Percentiles rank a stretch among this genome's conserved stretches.
phyloP scores from a whole-genome alignment of 2,329 filamentous ascomycete species.

The Phialophora verrucosa region DNA sequence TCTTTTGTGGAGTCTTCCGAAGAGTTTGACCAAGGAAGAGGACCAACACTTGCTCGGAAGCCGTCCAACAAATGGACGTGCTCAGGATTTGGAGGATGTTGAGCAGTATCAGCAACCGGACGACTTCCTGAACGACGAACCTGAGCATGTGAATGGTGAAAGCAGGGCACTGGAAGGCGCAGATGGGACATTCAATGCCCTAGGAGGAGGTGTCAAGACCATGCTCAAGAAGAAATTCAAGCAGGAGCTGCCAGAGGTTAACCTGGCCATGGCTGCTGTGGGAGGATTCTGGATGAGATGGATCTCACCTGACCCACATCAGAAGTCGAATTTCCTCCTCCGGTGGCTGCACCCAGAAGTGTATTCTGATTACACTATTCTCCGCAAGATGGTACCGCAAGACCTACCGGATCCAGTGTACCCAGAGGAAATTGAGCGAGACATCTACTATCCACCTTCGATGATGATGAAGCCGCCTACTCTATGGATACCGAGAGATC shows the following conservation, averaged over 20 bases:
- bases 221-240: conserved; percentile 29
- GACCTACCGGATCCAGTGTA: conserved; percentile 59
- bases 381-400: conserved; percentile 33
- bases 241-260: conserved; percentile 23
- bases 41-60: conserved; percentile 24
- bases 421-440: conserved; percentile 62
- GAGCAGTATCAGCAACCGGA: conserved; percentile 47
- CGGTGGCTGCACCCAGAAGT: conserved; percentile 35
- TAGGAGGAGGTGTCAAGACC: conserved; percentile 26
- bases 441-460: conserved; percentile 76
- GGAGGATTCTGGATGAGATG: conserved; percentile 29
- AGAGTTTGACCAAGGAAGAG: conserved; percentile 44
- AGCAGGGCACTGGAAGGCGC: conserved; percentile 30
- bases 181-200: conserved; percentile 20
- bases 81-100: conserved; percentile 42
- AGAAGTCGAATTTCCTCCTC: conserved; percentile 49
- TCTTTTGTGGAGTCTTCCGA: conserved; percentile 70
- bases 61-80: not conserved
- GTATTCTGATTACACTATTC: conserved; percentile 30
- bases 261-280: conserved; percentile 12
- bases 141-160: conserved; percentile 42
- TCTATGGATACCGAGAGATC: conserved; percentile 81
- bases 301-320: conserved; percentile 26
- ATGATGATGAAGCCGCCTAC: conserved; percentile 66
- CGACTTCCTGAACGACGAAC: conserved; percentile 48